A percentile compares a stretch with the other conserved stretches of the same genome.
Evolutionary conservation across 1,284 basidiomycete species (phyloP).

Genomic region (Heliocybe sulcata): DNA sequence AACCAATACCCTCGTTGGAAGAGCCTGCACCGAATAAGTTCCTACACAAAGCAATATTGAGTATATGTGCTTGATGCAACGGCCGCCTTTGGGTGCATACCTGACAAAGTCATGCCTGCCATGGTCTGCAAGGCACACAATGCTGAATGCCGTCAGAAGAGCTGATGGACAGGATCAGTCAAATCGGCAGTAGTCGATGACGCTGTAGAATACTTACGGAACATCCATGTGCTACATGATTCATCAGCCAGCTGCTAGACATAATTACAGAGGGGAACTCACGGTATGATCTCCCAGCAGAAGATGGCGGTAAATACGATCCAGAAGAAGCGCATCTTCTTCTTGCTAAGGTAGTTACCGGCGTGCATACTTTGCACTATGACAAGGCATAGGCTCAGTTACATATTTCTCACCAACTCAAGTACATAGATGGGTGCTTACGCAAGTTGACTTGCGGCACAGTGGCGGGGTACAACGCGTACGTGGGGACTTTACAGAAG

Average conservation of each 20-base stretch:
- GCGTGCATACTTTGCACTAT: conserved; percentile 41
- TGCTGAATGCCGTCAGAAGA: conserved; percentile 45
- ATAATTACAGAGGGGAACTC: neutral
- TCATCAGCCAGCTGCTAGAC: neutral
- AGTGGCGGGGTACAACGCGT: neutral
- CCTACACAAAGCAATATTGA: neutral
- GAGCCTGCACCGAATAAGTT: neutral
- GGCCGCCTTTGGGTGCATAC: neutral
- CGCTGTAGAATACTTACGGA: conserved; percentile 20
- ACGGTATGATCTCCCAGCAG: conserved; percentile 46
- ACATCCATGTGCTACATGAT: conserved; percentile 38
- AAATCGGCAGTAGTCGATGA: neutral
- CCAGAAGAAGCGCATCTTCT: conserved; percentile 59
- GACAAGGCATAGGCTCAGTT: too few species aligned
- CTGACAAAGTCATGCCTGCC: conserved; percentile 26
- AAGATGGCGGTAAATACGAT: conserved; percentile 48
- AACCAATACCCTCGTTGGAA: conserved; percentile 9
- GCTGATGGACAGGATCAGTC: conserved; percentile 11
- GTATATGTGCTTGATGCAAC: conserved; percentile 33
- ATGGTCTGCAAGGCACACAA: conserved; percentile 49
- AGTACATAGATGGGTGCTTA: neutral
- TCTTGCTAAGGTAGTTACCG: conserved; percentile 34
- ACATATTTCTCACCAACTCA: too few species aligned
- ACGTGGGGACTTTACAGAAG: neutral
- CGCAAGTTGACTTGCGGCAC: conserved; percentile 1